Conservation (phyloP, 2,329 filamentous ascomycete species). For the Fusarium sp. region DNA sequence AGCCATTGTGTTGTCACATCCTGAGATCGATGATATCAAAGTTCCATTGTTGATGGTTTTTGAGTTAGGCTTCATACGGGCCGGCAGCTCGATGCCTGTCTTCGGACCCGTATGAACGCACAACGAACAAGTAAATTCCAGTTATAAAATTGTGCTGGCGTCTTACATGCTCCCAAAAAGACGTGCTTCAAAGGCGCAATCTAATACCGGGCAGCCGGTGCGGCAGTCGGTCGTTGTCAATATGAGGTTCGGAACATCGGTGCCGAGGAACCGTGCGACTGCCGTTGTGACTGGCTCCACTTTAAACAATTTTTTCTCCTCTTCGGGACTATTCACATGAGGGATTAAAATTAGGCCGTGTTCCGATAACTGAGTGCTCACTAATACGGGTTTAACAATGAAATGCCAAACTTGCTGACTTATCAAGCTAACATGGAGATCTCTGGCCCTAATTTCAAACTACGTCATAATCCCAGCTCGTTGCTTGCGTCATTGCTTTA, state of each 20-base stretch:
- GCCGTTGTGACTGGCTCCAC: constrained; percentile 10
- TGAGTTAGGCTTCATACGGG: not conserved
- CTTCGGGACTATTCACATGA: not conserved
- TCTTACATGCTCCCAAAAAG: not conserved
- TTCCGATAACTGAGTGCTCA: not conserved
- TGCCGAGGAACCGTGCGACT: constrained; percentile 35
- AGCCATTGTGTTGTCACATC: constrained; percentile 21
- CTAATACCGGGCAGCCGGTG: constrained; percentile 6
- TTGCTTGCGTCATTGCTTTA: constrained; percentile 25
- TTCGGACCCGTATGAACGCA: not conserved
- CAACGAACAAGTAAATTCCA: not conserved
- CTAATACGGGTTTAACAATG: not conserved
- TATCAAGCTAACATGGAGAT: not conserved
- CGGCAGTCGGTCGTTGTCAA: constrained; percentile 26
- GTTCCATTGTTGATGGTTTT: not conserved
- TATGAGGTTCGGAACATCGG: constrained; percentile 26
- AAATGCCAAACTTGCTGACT: constrained; percentile 4
- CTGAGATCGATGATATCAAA: constrained; percentile 4
- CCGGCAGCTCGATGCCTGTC: not conserved
- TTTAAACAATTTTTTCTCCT: constrained; percentile 7
- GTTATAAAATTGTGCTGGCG: not conserved
- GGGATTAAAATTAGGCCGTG: constrained; percentile 22
- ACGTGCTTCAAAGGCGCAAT: constrained; percentile 3
- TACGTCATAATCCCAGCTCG: constrained; percentile 20
- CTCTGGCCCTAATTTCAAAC: not conserved